These are phyloP conservation scores for Ulota crispa DNA, from an alignment of 225 moss, liverwort and hornwort genomes.

Conservation along the genomic window DNA sequence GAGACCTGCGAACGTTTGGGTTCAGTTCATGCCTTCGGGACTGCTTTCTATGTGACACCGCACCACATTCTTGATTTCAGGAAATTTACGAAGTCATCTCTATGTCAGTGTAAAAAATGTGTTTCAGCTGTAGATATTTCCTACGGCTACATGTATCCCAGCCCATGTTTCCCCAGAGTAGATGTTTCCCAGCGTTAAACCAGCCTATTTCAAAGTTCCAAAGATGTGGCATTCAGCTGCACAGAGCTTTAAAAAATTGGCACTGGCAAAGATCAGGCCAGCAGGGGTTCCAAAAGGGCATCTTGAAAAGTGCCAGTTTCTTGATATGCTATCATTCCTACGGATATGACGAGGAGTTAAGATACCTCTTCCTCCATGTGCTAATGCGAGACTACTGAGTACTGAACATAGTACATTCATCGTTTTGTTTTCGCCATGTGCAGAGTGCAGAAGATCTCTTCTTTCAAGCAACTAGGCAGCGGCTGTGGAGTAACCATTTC, in stretches of 20 bases:
- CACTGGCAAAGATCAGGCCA: background rate
- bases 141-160: too few relatives aligned
- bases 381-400: background rate
- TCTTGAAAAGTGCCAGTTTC: background rate
- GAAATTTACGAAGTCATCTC: background rate
- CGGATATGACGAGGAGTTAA: background rate
- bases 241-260: background rate
- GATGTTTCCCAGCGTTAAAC: background rate
- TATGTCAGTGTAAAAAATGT: background rate
- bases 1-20: constrained; percentile 23
- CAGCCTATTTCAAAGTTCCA: background rate
- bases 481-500: background rate
- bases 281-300: background rate
- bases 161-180: too few relatives aligned
- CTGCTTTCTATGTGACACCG: constrained; percentile 4
- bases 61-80: background rate
- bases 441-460: background rate
- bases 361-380: background rate
- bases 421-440: background rate
- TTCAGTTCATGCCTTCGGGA: constrained; percentile 39
- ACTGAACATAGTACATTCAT: background rate
- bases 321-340: background rate
- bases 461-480: background rate
- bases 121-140: background rate
- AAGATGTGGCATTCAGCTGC: background rate